Base-by-base conservation (phyloP, 768 basidiomycete species). In the Jaapia argillacea region DNA sequence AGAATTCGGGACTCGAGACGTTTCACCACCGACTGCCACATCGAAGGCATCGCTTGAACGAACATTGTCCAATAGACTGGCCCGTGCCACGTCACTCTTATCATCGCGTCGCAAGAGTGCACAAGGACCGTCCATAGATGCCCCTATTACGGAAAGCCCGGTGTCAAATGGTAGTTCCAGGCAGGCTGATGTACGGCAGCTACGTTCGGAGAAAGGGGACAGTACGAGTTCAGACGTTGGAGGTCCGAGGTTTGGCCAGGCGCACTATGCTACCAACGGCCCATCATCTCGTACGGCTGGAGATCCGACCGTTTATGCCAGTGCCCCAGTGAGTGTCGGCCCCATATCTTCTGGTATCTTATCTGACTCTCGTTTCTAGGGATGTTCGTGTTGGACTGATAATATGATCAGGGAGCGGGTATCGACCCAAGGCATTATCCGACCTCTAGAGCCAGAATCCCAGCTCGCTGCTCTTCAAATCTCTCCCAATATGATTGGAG, bases 351-450 rank as follows among this genome's bases (percentile, higher is more conserved):
- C n/a, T n/a, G n/a, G n/a, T n/a, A n/a, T n/a, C n/a, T n/a, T n/a
- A n/a, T n/a, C n/a, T n/a, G n/a, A n/a, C n/a, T n/a, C n/a, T n/a
- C n/a, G n/a, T n/a, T n/a, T 48, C 22, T 41, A 6, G 13, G 21
- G 14, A 12, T 39, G 10, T 7, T 39, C 37, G 21, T 10, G 7
- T 12, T 41, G 7, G 10, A 24, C 10, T 46, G 72, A 72, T 41
- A 66, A 70, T 27, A 96, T 98, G 81, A 87, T 98, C 43, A 77
- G 94, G 26, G 94, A 98, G 61, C 75, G 96, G 16, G 79, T 98
- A 22, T 82, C 85, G 1, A 85, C 80, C 1, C 72, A 71, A 6
- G 96, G 96, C 5, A 59, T 81, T n/a, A 67, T 90, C n/a, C 77
- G 92, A 14, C 70, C 85, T 0, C 64, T 99, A 26, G 93, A 97